These are phyloP conservation scores for Sutorius australiensis DNA, from an alignment of 768 basidiomycete species.

Conservation along the genomic window DNA sequence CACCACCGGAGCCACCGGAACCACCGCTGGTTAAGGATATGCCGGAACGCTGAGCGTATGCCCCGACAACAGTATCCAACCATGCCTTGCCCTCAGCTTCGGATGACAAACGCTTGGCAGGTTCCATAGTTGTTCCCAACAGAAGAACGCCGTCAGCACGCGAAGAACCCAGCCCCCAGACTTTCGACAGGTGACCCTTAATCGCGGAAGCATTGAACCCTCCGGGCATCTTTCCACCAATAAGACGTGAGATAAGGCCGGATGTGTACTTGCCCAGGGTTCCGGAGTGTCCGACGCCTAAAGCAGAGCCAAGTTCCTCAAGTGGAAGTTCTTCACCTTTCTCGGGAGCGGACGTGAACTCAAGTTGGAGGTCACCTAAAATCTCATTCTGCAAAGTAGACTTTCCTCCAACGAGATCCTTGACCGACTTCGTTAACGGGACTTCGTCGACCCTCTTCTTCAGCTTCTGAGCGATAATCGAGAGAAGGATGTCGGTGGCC, in stretches of 20 bases:
- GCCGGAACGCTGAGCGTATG: conserved; percentile 87
- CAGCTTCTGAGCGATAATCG: conserved; percentile 94
- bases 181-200: conserved; percentile 84
- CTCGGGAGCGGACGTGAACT: conserved; percentile 93
- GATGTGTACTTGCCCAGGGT: conserved; percentile 89
- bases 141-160: conserved; percentile 90
- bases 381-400: conserved; percentile 99
- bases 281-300: conserved; percentile 80
- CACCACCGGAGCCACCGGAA: conserved; percentile 56
- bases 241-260: conserved; percentile 84
- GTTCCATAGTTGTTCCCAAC: conserved; percentile 89
- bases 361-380: conserved; percentile 91
- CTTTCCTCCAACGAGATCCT: conserved; percentile 97
- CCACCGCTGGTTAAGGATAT: conserved; percentile 75
- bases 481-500: conserved; percentile 80
- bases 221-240: conserved; percentile 97
- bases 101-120: conserved; percentile 85
- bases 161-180: conserved; percentile 90
- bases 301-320: conserved; percentile 88
- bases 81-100: conserved; percentile 92
- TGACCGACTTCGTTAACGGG: conserved; percentile 90
- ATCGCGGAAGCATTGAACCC: conserved; percentile 94
- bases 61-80: conserved; percentile 80
- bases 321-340: conserved; percentile 97
- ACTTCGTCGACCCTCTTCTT: conserved; percentile 93